Base-by-base conservation (phyloP, 345 rosid genomes). In the Lepidium didymum region DNA sequence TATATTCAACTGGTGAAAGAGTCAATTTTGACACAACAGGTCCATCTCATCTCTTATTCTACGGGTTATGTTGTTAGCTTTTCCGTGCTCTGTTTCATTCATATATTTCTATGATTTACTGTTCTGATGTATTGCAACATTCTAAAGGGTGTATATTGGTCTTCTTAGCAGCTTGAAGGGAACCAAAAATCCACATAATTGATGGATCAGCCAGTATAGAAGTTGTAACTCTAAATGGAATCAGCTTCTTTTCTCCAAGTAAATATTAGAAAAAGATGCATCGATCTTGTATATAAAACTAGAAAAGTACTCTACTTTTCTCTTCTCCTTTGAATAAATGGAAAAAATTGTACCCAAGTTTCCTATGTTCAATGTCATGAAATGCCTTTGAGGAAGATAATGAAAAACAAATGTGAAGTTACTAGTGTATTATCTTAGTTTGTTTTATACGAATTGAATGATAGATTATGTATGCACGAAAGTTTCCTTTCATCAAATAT, bases 1-100 rank as follows among this genome's bases (percentile, higher is more conserved):
- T 76, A 67, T 94, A 78, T 75, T 86, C 99, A 60, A 82, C 96
- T 18, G 97, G 95, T 37, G 92, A 93, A 69, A 88, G 86, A 75
- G 83, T 94, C 6, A 68, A 86, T 80, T 88, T 90, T 65, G 87
- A 87, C 59, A 76, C 79, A 64, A 47, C 72, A 47, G 91, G 91
- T 83, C 10, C 41, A 76, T 80, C 53, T n/a, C 23, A 38, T 56
- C 52, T 35, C 5, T 18, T 46, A 25, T 13, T 73, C 34, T 42
- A 8, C 1, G 45, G 18, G 38, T 58, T 58, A 16, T 38, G 53
- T n/a, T 53, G 44, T 25, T 44, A 64, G 33, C 27, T 47, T 55
- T 27, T 13, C 7, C 8, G 0, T 21, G 38, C 21, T 65, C 25
- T n/a, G 40, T 49, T 36, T 37, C 50, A 9, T 38, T 42, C 33